These are phyloP conservation scores for Apiotrichum domesticum DNA, from an alignment of 1,284 basidiomycete genomes.

Conservation along the genomic window DNA sequence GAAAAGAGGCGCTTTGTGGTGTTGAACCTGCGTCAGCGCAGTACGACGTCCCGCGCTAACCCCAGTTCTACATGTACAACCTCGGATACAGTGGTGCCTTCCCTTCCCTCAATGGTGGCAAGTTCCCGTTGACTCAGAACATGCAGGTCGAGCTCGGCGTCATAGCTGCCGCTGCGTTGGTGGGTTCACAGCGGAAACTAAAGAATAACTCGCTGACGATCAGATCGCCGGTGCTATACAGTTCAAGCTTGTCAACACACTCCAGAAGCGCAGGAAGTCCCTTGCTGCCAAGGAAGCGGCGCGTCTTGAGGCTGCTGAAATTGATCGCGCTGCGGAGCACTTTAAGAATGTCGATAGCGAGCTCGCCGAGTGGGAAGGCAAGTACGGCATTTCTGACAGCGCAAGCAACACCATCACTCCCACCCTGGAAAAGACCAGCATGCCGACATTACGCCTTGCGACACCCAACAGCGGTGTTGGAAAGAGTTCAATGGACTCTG, in stretches of 20 bases:
- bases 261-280: constrained; percentile 70
- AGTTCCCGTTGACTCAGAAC: constrained; percentile 77
- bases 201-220: not conserved
- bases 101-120: constrained; percentile 64
- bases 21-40: constrained; percentile 54
- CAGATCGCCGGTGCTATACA: constrained; percentile 81
- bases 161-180: constrained; percentile 59
- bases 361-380: constrained; percentile 77
- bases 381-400: constrained; percentile 54
- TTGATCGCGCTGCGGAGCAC: constrained; percentile 64
- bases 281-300: constrained; percentile 65
- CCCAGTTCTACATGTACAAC: constrained; percentile 85
- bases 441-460: not conserved
- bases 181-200: constrained; percentile 44
- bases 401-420: not conserved
- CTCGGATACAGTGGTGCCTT: constrained; percentile 68
- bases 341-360: constrained; percentile 65
- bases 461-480: not conserved
- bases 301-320: constrained; percentile 66
- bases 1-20: not conserved
- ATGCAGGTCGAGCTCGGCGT: constrained; percentile 93
- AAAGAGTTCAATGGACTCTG: not conserved
- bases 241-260: constrained; percentile 70
- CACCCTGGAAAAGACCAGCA: constrained; percentile 9
- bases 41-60: constrained; percentile 41